Conservation (phyloP, 2,329 filamentous ascomycete species). For the Phyllosticta capitalensis region DNA sequence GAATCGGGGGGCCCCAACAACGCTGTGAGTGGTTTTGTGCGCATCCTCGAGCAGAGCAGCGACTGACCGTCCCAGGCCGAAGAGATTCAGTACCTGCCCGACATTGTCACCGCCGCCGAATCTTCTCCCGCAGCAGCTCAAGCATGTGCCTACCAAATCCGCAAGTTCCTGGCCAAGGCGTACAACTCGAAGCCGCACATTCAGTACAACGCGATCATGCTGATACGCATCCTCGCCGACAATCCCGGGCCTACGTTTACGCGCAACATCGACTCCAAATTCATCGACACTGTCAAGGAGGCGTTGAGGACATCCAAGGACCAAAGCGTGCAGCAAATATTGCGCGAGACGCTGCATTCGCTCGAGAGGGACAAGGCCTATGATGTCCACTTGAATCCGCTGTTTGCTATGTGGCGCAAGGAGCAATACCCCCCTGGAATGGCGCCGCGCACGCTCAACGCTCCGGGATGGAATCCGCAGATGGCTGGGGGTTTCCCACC, state of each 20-base stretch:
- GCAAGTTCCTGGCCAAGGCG: constrained; percentile 70
- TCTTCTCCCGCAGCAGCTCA: constrained; percentile 79
- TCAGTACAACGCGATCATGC: constrained; percentile 96
- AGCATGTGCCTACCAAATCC: constrained; percentile 70
- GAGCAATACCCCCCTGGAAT: constrained; percentile 9
- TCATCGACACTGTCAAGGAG: constrained; percentile 65
- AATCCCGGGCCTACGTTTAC: constrained; percentile 89
- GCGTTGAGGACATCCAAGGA: constrained; percentile 64
- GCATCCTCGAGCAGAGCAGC: background rate
- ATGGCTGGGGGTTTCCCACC: background rate
- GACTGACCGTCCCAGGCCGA: constrained; percentile 51
- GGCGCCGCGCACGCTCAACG: constrained; percentile 33
- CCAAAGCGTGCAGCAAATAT: constrained; percentile 68
- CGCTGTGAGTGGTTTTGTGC: constrained; percentile 20
- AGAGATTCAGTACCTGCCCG: constrained; percentile 84
- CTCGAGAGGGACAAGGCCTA: constrained; percentile 62
- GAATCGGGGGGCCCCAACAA: constrained; percentile 55
- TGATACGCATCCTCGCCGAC: constrained; percentile 81
- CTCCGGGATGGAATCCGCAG: constrained; percentile 28
- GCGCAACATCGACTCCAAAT: constrained; percentile 79
- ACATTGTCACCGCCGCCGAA: constrained; percentile 90
- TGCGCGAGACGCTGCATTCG: constrained; percentile 76
- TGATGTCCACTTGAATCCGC: constrained; percentile 61
- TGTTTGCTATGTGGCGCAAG: constrained; percentile 81
- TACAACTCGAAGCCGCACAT: constrained; percentile 55